phyloP scores from a whole-genome alignment of 2,329 filamentous ascomycete genomes.

The Talaromyces sp. region DNA sequence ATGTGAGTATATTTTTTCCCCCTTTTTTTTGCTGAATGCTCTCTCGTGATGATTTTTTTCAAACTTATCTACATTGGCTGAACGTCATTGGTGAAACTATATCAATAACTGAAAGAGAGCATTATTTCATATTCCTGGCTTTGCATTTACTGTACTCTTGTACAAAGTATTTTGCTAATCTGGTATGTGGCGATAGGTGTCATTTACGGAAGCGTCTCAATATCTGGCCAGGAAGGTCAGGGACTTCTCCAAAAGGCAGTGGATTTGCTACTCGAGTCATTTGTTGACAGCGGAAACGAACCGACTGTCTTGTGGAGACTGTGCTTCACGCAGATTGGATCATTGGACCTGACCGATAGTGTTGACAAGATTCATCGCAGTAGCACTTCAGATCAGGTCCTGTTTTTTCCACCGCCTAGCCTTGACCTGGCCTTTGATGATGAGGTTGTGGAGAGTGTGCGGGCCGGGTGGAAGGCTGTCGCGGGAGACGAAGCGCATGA shows the following conservation, averaged over 20 bases:
- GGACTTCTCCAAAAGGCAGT: conserved; percentile 37
- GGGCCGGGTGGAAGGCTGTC: conserved; percentile 64
- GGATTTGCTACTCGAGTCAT: conserved; percentile 37
- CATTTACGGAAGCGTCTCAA: conserved; percentile 50
- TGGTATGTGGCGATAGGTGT: conserved; percentile 43
- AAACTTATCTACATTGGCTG: conserved; percentile 99
- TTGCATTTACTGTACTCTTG: background rate
- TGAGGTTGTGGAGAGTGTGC: conserved; percentile 60
- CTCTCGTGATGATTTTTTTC: conserved; percentile 72
- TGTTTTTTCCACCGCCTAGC: conserved; percentile 56
- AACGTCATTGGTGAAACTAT: conserved; percentile 75
- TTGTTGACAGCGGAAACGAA: conserved; percentile 22
- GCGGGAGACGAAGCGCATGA: conserved; percentile 48
- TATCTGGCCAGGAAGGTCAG: conserved; percentile 30
- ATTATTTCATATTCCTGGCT: conserved; percentile 6
- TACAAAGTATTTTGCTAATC: conserved; percentile 29
- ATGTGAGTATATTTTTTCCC: conserved; percentile 62
- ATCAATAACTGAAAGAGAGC: conserved; percentile 73
- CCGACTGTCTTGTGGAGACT: conserved; percentile 50
- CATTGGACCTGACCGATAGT: conserved; percentile 14
- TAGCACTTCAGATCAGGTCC: conserved; percentile 38
- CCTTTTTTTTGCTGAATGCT: conserved; percentile 15
- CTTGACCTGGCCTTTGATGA: conserved; percentile 74
- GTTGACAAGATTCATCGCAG: conserved; percentile 14
- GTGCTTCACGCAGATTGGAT: conserved; percentile 47